Evolutionary conservation across 2,329 filamentous ascomycete genomes (phyloP), one percentile per base, ranked within the genome.

Genomic region (Fusarium pininemorale): DNA sequence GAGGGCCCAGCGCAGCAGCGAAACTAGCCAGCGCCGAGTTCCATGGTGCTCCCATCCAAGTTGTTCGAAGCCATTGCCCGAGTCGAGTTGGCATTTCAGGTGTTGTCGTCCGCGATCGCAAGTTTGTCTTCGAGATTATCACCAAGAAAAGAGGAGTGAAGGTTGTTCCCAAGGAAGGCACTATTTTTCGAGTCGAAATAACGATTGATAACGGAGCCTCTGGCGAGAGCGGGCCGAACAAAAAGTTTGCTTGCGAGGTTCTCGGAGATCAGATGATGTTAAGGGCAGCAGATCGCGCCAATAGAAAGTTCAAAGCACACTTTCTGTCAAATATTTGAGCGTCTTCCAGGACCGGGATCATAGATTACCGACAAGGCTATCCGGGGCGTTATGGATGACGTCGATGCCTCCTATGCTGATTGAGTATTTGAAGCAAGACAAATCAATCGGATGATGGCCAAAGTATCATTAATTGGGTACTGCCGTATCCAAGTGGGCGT

Each of bases 231-330:
- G 22, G 64, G 30, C 32, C 69, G 48, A 75, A 58, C 45, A 74
- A 78, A 56, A 78, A 41, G 24, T 86, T 98, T 78, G 87, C 91
- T 1, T 96, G 98, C 77, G 96, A 98, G 81, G 85, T 98, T 4
- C 89, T 96, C 73, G 96, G 96, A 6, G 93, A 94, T 77, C 94
- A 97, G 80, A 95, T 98, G 79, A 90, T 94, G 86, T 90, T 92
- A 74, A 88, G 95, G 16, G 91, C 96, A 6, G 91, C 93, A 22
- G 96, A 98, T 80, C 87, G 96, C 28, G 94, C 95, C 55, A 97
- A 93, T 78, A 94, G 91, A 84, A 98, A 98, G 84, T 97, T 97
- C 83, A 98, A 96, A 83, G 87, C 90, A 80, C 95, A 96, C 80
- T 94, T 94, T 78, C 86, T 95, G 72, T 88, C 91, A 55, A 91